A percentile compares a stretch with the other conserved stretches of the same genome.
Conservation (phyloP, 169 alveolate species). For the Cryptosporidium ryanae region DNA sequence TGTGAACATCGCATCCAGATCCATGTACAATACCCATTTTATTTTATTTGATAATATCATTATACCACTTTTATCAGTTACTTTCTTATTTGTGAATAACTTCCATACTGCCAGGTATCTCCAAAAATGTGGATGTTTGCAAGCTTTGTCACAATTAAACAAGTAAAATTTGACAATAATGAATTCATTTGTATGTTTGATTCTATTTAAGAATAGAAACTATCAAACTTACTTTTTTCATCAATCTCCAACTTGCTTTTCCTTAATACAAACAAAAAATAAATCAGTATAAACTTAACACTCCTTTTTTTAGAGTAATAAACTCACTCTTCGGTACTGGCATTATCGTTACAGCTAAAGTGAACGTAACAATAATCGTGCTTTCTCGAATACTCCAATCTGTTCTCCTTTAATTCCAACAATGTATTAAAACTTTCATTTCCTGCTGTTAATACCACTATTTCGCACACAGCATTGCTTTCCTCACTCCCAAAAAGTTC, state of each 20-base stretch:
- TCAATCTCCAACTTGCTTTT: neutral
- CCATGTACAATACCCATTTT: slow-evolving; percentile 74
- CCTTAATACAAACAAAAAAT: neutral
- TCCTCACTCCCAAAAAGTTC: neutral
- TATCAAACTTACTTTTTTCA: slow-evolving; percentile 29
- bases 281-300: neutral
- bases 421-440: slow-evolving; percentile 50
- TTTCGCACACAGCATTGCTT: neutral
- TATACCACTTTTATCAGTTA: neutral
- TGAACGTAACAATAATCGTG: slow-evolving; percentile 68
- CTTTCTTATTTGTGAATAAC: slow-evolving; percentile 36
- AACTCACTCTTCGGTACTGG: too few species aligned
- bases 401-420: slow-evolving; percentile 27
- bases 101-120: slow-evolving; percentile 75
- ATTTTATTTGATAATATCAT: neutral
- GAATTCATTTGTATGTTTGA: too few species aligned
- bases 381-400: slow-evolving; percentile 43
- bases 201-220: neutral
- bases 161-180: too few species aligned
- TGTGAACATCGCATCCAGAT: slow-evolving; percentile 75
- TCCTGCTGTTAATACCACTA: slow-evolving; percentile 72
- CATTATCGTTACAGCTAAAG: slow-evolving; percentile 21
- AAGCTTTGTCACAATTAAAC: slow-evolving; percentile 12
- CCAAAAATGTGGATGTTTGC: slow-evolving; percentile 72
- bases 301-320: neutral